These are phyloP conservation scores for Russula olivacea DNA, from an alignment of 768 basidiomycete species.

Conservation along the genomic window DNA sequence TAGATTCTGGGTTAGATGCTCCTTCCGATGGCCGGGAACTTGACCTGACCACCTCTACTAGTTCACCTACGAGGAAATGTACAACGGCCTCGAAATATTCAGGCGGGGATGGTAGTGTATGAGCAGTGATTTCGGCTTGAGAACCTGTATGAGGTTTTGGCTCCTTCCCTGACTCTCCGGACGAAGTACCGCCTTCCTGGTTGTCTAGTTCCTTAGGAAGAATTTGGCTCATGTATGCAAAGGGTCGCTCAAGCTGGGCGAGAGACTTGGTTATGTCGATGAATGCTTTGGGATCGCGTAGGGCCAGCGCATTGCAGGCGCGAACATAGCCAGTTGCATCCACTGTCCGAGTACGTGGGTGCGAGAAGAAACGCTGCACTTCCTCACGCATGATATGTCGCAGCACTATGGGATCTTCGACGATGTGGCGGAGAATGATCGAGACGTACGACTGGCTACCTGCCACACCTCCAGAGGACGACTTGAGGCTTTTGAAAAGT, in stretches of 20 bases:
- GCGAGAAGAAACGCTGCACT: constrained; percentile 72
- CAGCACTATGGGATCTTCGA: constrained; percentile 68
- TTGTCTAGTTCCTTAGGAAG: constrained; percentile 26
- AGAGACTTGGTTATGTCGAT: constrained; percentile 63
- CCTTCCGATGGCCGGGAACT: constrained; percentile 9
- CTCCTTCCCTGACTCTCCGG: constrained; percentile 23
- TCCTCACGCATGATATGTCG: constrained; percentile 74
- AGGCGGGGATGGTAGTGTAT: constrained; percentile 27
- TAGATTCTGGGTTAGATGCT: constrained; percentile 3
- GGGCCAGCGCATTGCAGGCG: constrained; percentile 67
- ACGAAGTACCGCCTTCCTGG: constrained; percentile 1
- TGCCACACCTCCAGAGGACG: constrained; percentile 43
- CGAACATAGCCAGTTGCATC: constrained; percentile 73
- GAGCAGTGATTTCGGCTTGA: constrained; percentile 27
- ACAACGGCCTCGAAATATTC: constrained; percentile 54
- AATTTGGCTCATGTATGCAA: constrained; percentile 30
- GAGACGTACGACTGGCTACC: constrained; percentile 80
- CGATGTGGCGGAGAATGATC: constrained; percentile 85
- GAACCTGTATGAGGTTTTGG: constrained; percentile 20
- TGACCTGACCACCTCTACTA: constrained; percentile 52
- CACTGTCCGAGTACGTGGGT: constrained; percentile 59
- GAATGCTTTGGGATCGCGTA: constrained; percentile 76
- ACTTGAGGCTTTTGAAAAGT: constrained; percentile 63
- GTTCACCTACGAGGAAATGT: constrained; percentile 67
- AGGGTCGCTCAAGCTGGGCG: constrained; percentile 69